Conservation (phyloP, 2,329 filamentous ascomycete species). For the Clarireedia paspali region DNA sequence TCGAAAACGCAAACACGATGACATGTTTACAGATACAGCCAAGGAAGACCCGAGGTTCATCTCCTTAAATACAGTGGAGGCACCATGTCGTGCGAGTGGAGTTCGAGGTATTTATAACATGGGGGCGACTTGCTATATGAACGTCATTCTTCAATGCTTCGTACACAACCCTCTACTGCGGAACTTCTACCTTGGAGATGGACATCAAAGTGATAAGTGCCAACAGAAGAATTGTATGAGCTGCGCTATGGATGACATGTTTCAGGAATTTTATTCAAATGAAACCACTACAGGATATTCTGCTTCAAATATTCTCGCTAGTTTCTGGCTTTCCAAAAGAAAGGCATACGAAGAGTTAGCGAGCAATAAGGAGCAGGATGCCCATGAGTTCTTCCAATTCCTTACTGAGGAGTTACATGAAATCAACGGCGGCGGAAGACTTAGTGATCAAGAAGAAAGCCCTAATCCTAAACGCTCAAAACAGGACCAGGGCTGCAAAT, state of each 20-base stretch:
- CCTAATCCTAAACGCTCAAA: constrained; percentile 19
- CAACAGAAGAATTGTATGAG: constrained; percentile 53
- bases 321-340: constrained; percentile 81
- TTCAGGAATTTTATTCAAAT: constrained; percentile 61
- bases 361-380: constrained; percentile 92
- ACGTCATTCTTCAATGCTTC: constrained; percentile 87
- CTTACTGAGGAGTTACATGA: constrained; percentile 86
- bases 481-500: constrained; percentile 54
- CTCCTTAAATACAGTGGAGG: constrained; percentile 66
- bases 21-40: constrained; percentile 54
- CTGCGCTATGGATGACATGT: constrained; percentile 67
- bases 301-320: constrained; percentile 79
- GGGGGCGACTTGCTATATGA: constrained; percentile 98
- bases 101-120: constrained; percentile 93
- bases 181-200: constrained; percentile 87
- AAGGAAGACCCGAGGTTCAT: constrained; percentile 73
- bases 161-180: constrained; percentile 88
- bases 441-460: constrained; percentile 16
- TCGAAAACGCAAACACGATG: constrained; percentile 70
- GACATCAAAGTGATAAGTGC: constrained; percentile 75
- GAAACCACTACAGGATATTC: constrained; percentile 86
- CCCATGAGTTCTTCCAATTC: constrained; percentile 95
- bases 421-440: constrained; percentile 56
- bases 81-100: constrained; percentile 79
- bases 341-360: constrained; percentile 67